Percentiles rank a stretch among this genome's conserved stretches.
phyloP scores from a whole-genome alignment of 805 yeast genomes.

The Starmerella floris region DNA sequence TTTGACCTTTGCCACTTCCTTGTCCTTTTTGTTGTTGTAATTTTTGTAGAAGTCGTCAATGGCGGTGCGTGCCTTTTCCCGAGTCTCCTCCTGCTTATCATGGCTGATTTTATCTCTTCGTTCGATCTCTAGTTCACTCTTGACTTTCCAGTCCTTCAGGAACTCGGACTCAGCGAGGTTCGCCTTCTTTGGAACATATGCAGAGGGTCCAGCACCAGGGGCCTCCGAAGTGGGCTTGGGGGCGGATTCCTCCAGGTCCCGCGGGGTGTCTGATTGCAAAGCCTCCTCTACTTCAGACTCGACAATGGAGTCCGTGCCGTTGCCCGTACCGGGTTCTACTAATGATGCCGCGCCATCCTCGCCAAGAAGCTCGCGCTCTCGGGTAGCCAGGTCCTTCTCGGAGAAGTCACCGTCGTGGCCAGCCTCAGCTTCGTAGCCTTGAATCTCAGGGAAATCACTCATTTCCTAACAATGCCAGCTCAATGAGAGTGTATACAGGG shows the following conservation, averaged over 20 bases:
- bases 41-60: slow-evolving; percentile 87
- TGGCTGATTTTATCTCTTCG: slow-evolving; percentile 64
- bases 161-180: slow-evolving; percentile 42
- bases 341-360: slow-evolving; percentile 30
- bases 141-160: slow-evolving; percentile 64
- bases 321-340: slow-evolving; percentile 19
- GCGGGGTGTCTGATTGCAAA: slow-evolving; percentile 10
- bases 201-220: slow-evolving; percentile 20
- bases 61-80: slow-evolving; percentile 63
- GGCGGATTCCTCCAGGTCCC: not conserved
- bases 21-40: slow-evolving; percentile 72
- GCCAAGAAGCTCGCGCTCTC: slow-evolving; percentile 33
- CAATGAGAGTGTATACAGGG: not conserved
- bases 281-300: slow-evolving; percentile 11
- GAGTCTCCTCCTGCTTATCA: slow-evolving; percentile 50
- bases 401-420: slow-evolving; percentile 16
- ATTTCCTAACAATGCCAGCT: slow-evolving; percentile 4
- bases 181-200: slow-evolving; percentile 20
- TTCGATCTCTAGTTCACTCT: slow-evolving; percentile 62
- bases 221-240: slow-evolving; percentile 2
- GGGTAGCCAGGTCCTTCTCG: slow-evolving; percentile 30
- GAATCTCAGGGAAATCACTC: slow-evolving; percentile 55
- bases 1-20: slow-evolving; percentile 46
- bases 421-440: slow-evolving; percentile 31
- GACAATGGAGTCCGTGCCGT: slow-evolving; percentile 3